Conservation (phyloP, 2,329 filamentous ascomycete species). For the Cercospora janseana region DNA sequence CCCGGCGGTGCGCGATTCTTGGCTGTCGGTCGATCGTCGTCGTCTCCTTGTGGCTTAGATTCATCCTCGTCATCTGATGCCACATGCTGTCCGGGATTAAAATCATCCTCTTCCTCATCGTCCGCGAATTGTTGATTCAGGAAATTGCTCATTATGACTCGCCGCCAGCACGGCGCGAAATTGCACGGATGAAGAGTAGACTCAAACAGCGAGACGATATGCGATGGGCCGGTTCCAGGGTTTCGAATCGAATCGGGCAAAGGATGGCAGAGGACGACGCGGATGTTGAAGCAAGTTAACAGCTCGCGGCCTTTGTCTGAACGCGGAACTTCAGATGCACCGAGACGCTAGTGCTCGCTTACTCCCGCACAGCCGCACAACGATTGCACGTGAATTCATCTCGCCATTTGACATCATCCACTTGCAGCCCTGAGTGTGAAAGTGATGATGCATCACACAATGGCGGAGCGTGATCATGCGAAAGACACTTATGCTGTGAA, state of each 20-base stretch:
- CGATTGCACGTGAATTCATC: constrained; percentile 2
- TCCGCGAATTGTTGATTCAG: constrained; percentile 54
- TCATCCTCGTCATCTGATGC: constrained; percentile 67
- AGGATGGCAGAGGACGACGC: not conserved
- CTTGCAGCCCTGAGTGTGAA: not conserved
- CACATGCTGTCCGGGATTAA: constrained; percentile 77
- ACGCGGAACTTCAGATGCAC: not conserved
- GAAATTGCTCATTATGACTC: constrained; percentile 40
- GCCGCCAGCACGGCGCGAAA: not conserved
- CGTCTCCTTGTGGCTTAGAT: constrained; percentile 36
- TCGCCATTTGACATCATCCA: not conserved
- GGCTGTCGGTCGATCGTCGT: constrained; percentile 34
- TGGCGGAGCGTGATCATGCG: not conserved
- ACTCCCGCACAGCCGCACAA: constrained; percentile 2
- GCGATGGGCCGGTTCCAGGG: too few relatives aligned
- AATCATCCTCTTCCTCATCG: constrained; percentile 77
- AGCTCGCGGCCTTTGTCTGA: constrained; percentile 3
- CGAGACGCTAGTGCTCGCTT: constrained; percentile 1
- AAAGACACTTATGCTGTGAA: too few relatives aligned
- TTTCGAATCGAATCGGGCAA: too few relatives aligned
- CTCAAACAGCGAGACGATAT: too few relatives aligned
- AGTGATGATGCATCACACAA: too few relatives aligned
- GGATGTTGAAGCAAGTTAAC: not conserved
- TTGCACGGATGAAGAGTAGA: too few relatives aligned
- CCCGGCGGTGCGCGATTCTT: constrained; percentile 29